A percentile compares a stretch with the other conserved stretches of the same genome.
Conservation (phyloP, 148 eudicot species). For the Suaeda aralocaspica region DNA sequence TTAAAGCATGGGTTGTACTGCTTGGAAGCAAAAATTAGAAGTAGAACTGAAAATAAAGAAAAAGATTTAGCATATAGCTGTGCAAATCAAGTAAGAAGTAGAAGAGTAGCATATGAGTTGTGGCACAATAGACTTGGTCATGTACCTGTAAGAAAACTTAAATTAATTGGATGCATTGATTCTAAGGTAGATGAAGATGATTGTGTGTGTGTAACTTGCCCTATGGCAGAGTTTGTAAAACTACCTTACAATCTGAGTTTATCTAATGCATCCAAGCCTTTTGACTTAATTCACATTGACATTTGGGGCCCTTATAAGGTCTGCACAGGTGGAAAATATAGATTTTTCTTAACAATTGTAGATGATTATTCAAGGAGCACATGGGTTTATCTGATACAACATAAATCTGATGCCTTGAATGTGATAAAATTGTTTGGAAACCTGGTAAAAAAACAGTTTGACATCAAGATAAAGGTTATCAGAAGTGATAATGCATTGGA, state of each 20-base stretch:
- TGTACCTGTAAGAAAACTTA: not conserved
- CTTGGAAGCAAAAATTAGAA: no score
- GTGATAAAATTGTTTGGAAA: not conserved
- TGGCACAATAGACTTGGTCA: conserved; percentile 6
- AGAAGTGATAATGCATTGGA: not conserved
- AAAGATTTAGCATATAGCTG: no score
- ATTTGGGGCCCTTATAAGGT: not conserved
- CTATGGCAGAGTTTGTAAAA: not conserved
- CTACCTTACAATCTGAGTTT: not conserved
- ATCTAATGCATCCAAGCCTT: not conserved
- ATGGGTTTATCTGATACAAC: not conserved
- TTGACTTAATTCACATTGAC: not conserved
- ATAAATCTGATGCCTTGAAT: not conserved
- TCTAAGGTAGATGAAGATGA: no score
- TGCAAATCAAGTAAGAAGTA: no score
- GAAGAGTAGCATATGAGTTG: no score
- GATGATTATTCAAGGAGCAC: not conserved
- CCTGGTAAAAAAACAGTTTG: not conserved
- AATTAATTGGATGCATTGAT: no score
- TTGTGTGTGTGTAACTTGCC: not conserved
- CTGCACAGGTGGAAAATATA: not conserved
- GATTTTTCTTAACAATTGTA: not conserved
- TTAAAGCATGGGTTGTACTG: not conserved
- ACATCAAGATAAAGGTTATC: not conserved
- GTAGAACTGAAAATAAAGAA: no score